Base-by-base conservation (phyloP, 169 alveolate genomes). In the Plasmodium knowlesi region DNA sequence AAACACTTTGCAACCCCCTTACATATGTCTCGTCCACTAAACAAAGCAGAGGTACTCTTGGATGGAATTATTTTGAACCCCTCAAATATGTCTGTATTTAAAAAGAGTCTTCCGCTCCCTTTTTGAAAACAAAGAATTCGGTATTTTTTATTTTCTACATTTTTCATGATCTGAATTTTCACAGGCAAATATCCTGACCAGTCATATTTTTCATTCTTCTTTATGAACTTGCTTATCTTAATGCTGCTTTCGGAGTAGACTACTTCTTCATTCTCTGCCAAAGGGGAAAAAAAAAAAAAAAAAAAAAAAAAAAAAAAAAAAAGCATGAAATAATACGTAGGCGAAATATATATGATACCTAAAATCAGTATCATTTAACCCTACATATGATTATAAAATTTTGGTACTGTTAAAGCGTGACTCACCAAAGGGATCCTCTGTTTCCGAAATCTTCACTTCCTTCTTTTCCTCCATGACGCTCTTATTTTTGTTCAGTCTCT, bases 61-160 rank as follows among this genome's bases (percentile, higher is more conserved):
- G 94, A 76, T 16, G 94, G 83, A 25, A 88, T 88, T 19, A 88
- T 79, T 61, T 76, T 88, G 74, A 88, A 88, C 1, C 89, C 89
- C 2, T 94, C 92, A 22, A 95, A 84, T 6, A 96, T 91, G 4
- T 90, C 95, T 4, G 97, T 93, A 81, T 96, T 96, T 50, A 96
- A 84, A 85, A 84, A 96, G 30, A 96, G 92, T 50, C 97, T 83
- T 9, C 97, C 97, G 6, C 96, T 96, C 19, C 97, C 97, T 76
- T 84, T 76, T 93, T 96, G 97, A 92, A 92, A 94, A 82, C 97
- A 95, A 78, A 88, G 81, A 57, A 88, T 88, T 19, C 94, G 37
- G 6, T 16, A 76, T 16, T 79, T 88, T 9, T 57, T 57, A 79
- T 88, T 88, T 43, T 88, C 76, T 57, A 32, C 81, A 32, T 88